Conservation (phyloP, 2,329 filamentous ascomycete species). For the Biscogniauxia marginata region DNA sequence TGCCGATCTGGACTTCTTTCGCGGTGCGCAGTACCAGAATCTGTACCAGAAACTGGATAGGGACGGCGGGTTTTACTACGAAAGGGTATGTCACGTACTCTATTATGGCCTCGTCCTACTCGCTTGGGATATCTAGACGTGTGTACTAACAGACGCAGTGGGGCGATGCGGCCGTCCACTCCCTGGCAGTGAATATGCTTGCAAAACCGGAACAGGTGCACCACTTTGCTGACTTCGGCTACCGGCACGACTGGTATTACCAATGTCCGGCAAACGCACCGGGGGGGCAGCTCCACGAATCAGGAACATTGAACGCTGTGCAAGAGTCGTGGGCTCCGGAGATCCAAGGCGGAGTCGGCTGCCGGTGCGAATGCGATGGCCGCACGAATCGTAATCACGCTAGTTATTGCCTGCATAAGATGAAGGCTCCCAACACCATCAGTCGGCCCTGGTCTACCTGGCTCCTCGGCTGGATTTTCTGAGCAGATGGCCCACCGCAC, state of each 20-base stretch:
- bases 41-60: constrained; percentile 40
- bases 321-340: constrained; percentile 30
- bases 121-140: neutral
- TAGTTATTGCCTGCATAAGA: constrained; percentile 37
- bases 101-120: neutral
- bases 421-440: constrained; percentile 36
- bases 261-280: constrained; percentile 38
- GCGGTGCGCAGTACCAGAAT: constrained; percentile 39
- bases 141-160: constrained; percentile 27
- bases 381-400: constrained; percentile 33
- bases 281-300: constrained; percentile 36
- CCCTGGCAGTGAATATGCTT: constrained; percentile 43
- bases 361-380: constrained; percentile 42
- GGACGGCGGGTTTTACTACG: constrained; percentile 43
- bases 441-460: constrained; percentile 35
- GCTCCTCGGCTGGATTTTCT: constrained; percentile 27
- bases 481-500: neutral
- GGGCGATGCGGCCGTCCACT: constrained; percentile 46
- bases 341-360: constrained; percentile 39
- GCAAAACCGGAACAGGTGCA: constrained; percentile 41
- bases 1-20: constrained; percentile 45
- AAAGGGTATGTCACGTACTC: constrained; percentile 34
- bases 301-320: constrained; percentile 28
- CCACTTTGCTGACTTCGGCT: constrained; percentile 44
- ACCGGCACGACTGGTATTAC: constrained; percentile 38